Evolutionary conservation across 257 asterid genomes (phyloP).

Genomic region (Capsicum rhomboideum): DNA sequence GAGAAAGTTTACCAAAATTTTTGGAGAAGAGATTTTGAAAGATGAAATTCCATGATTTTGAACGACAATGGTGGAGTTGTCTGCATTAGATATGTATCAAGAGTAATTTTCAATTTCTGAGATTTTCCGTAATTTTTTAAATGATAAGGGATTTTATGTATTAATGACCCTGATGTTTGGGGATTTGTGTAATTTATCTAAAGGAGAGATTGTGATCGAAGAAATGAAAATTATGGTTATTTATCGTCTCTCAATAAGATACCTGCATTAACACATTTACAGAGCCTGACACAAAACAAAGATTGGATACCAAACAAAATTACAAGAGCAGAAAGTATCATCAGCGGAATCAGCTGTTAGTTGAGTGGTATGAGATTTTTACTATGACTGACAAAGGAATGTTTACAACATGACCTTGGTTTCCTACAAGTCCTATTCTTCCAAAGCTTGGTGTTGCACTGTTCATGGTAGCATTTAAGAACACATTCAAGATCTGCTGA

Average conservation of each 20-base stretch:
- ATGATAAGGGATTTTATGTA: no score
- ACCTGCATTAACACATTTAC: slow-evolving; percentile 55
- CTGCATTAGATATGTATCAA: no score
- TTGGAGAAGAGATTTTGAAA: no score
- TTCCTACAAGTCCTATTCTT: slow-evolving; percentile 74
- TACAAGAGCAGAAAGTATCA: no score
- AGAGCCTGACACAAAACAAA: slow-evolving; percentile 36
- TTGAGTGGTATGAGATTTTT: slow-evolving; percentile 42
- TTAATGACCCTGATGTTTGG: no score
- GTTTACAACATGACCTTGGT: slow-evolving; percentile 57
- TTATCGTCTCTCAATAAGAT: slow-evolving; percentile 10
- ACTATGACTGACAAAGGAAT: slow-evolving; percentile 72
- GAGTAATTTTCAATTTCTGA: no score
- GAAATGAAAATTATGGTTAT: background rate
- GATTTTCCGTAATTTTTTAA: no score
- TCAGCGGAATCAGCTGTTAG: slow-evolving; percentile 28
- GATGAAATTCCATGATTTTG: no score
- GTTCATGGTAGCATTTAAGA: slow-evolving; percentile 50
- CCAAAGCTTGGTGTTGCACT: slow-evolving; percentile 68
- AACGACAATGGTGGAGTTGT: no score
- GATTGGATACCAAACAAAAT: slow-evolving; percentile 18
- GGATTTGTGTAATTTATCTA: no score
- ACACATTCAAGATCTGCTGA: slow-evolving; percentile 54
- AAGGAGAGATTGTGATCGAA: background rate
- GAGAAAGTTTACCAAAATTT: no score